Base-by-base conservation (phyloP, 2,329 filamentous ascomycete genomes). In the Hypoxylon sp. region DNA sequence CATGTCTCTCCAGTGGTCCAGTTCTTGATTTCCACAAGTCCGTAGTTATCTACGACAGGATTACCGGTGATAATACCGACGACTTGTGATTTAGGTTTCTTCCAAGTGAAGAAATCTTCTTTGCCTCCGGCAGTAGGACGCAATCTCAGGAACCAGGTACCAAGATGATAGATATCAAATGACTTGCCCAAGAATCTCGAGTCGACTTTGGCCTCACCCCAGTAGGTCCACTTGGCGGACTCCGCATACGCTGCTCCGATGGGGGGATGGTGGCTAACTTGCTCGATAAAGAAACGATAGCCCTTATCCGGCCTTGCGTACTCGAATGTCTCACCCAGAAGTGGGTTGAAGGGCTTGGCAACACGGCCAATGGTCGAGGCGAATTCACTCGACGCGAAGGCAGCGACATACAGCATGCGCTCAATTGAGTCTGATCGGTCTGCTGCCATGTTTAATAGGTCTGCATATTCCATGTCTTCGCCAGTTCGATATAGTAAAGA, bases 101-200 rank as follows among this genome's bases (percentile, higher is more conserved):
- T 98, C 96, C 96, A 99, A 0, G 95, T 97, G 80, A 97, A 99
- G 1, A 97, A 83, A 72, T 99, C 96, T 69, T 92, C 90, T 73
- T 91, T 90, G 8, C 89, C 91, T 2, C 91, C 93, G 2, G 88
- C 84, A 0, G 86, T 87, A 0, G 94, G 93, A 0, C 93, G 90
- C 27, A 99, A 84, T 74, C 87, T 92, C 65, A 98, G 82, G 82
- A 98, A 99, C 96, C 96, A 99, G 6, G 96, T 99, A 32, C 96
- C 96, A 8, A 98, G 87, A 2, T 93, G 94, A 75, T 97, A 96
- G 79, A 98, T 94, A 73, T 99, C 96, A 76, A 99, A 98, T 0
- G 94, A 97, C 77, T 95, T 97, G 72, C 96, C 96, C 75, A 97
- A 96, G 77, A 99, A 99, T 78, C 97, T 97, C 43, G 94, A 97